phyloP scores from a whole-genome alignment of 169 alveolate genomes.

The Plasmodium knowlesi region DNA sequence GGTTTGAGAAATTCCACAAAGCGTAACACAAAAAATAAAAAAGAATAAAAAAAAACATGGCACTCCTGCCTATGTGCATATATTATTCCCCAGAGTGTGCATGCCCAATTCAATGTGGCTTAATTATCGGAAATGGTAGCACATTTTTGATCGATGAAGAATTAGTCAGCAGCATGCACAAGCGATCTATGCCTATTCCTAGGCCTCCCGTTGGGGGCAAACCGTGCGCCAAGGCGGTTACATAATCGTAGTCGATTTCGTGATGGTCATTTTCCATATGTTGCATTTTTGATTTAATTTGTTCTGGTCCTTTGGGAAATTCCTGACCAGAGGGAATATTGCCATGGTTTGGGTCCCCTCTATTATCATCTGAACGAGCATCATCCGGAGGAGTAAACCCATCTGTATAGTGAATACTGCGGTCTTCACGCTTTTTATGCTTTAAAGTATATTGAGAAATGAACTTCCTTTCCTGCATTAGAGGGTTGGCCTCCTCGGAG shows the following conservation, averaged over 20 bases:
- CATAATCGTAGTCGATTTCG: constrained; percentile 85
- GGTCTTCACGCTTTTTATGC: constrained; percentile 2
- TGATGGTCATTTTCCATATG: constrained; percentile 6
- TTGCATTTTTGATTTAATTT: background rate
- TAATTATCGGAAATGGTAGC: constrained; percentile 56
- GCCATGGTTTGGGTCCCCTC: constrained; percentile 81
- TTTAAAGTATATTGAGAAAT: constrained; percentile 56
- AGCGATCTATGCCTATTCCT: constrained; percentile 98
- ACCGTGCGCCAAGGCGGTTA: constrained; percentile 96
- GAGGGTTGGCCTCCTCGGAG: constrained; percentile 95
- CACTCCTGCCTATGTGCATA: background rate
- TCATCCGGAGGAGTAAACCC: background rate
- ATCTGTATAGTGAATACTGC: background rate
- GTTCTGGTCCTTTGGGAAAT: background rate
- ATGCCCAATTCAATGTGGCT: constrained; percentile 10
- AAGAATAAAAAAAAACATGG: background rate
- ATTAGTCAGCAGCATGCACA: constrained; percentile 96
- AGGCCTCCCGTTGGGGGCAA: constrained; percentile 99
- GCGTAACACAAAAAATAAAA: background rate
- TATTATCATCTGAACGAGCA: background rate
- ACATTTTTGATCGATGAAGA: constrained; percentile 58
- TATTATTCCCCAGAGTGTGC: background rate
- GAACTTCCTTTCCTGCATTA: constrained; percentile 91
- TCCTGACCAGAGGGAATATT: constrained; percentile 38
- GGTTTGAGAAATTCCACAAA: background rate